phyloP scores from a whole-genome alignment of 2,329 filamentous ascomycete genomes.

The Trichoderma koningiopsis region DNA sequence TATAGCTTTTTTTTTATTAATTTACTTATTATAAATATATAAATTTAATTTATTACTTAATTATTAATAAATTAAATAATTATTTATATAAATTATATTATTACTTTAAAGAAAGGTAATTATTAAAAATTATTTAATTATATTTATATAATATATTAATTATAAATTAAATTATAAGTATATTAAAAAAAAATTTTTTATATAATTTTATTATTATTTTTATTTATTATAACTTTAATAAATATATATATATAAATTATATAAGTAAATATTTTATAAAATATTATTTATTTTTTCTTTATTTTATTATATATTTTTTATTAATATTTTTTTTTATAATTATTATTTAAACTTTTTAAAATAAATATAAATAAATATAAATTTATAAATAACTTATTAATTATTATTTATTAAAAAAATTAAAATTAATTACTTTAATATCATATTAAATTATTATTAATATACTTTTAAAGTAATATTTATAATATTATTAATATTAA shows the following conservation, averaged over 20 bases:
- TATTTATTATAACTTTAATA: neutral
- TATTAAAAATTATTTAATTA: neutral
- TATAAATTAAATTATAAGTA: neutral
- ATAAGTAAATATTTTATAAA: neutral
- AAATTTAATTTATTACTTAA: neutral
- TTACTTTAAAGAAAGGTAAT: neutral
- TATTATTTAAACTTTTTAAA: neutral
- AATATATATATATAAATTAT: neutral
- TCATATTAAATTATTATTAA: neutral
- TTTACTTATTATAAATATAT: neutral
- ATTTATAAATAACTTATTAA: neutral
- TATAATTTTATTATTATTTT: neutral
- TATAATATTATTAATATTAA: neutral
- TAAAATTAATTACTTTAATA: neutral
- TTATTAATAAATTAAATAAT: neutral
- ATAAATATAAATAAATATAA: neutral
- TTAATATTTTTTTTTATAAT: neutral
- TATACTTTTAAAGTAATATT: neutral
- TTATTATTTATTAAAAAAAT: neutral
- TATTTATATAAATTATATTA: neutral
- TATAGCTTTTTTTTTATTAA: neutral
- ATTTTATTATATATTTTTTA: neutral
- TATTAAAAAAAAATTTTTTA: neutral
- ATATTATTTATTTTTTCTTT: neutral
- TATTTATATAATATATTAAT: no score